These are phyloP conservation scores for Russula compacta DNA, from an alignment of 768 basidiomycete species.

Conservation along the genomic window DNA sequence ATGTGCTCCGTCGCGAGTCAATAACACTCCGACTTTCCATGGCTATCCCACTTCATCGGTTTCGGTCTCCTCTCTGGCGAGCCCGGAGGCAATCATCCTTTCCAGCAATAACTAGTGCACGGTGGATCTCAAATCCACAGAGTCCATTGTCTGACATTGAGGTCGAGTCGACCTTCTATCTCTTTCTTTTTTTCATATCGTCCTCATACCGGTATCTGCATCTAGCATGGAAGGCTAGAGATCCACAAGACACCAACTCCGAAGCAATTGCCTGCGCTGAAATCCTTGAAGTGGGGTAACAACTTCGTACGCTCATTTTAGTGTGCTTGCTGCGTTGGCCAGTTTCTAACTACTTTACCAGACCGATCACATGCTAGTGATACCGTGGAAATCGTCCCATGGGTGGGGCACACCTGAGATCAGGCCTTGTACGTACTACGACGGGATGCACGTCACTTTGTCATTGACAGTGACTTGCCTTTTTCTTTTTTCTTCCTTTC, in stretches of 20 bases:
- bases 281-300: conserved; percentile 16
- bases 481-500: not conserved
- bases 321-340: not conserved
- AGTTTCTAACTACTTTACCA: not conserved
- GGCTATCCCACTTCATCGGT: conserved; percentile 10
- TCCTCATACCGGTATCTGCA: not conserved
- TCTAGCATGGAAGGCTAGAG: conserved; percentile 9
- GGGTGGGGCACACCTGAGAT: conserved; percentile 41
- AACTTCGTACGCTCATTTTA: conserved; percentile 8
- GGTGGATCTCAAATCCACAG: conserved; percentile 12
- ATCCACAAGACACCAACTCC: conserved; percentile 2
- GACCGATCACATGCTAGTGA: conserved; percentile 34
- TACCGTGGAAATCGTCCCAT: conserved; percentile 31
- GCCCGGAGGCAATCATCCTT: not conserved
- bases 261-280: conserved; percentile 13
- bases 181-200: not conserved
- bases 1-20: not conserved
- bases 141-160: conserved; percentile 9
- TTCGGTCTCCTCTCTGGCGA: not conserved
- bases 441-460: not conserved
- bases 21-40: not conserved
- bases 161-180: not conserved
- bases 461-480: not conserved
- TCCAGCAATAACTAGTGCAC: not conserved
- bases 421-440: conserved; percentile 31